Conservation (phyloP, 306 rosid genomes). For the peach (Prunus persica) region DNA sequence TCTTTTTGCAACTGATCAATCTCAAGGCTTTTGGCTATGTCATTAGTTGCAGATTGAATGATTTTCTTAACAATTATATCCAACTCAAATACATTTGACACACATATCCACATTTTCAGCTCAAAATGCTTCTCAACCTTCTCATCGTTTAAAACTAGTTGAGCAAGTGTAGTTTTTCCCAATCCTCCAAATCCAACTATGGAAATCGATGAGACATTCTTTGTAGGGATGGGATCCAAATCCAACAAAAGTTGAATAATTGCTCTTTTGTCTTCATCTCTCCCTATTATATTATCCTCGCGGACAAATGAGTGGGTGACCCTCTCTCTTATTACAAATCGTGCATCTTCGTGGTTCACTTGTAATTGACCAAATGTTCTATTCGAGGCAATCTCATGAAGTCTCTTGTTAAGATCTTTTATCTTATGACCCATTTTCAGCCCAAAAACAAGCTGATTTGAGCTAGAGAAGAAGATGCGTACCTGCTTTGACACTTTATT, state of each 20-base stretch:
- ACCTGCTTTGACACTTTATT: too few relatives aligned
- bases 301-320: too few relatives aligned
- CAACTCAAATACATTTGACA: neutral
- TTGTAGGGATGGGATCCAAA: too few relatives aligned
- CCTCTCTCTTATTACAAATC: too few relatives aligned
- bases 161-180: neutral
- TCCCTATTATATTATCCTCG: too few relatives aligned
- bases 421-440: constrained; percentile 13
- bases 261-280: too few relatives aligned
- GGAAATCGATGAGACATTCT: too few relatives aligned
- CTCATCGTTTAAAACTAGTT: accelerated
- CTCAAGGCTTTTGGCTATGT: too few relatives aligned
- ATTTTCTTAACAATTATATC: neutral
- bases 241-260: too few relatives aligned
- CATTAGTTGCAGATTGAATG: too few relatives aligned
- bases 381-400: constrained; percentile 11
- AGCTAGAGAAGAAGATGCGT: neutral
- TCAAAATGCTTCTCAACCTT: neutral
- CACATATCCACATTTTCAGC: neutral
- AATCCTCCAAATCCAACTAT: neutral
- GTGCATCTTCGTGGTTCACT: accelerated
- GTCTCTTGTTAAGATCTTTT: neutral
- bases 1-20: constrained; percentile 12
- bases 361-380: neutral
- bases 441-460: constrained; percentile 1